Evolutionary conservation across 306 rosid genomes (phyloP).

Genomic region (Gastrolobium bilobum): DNA sequence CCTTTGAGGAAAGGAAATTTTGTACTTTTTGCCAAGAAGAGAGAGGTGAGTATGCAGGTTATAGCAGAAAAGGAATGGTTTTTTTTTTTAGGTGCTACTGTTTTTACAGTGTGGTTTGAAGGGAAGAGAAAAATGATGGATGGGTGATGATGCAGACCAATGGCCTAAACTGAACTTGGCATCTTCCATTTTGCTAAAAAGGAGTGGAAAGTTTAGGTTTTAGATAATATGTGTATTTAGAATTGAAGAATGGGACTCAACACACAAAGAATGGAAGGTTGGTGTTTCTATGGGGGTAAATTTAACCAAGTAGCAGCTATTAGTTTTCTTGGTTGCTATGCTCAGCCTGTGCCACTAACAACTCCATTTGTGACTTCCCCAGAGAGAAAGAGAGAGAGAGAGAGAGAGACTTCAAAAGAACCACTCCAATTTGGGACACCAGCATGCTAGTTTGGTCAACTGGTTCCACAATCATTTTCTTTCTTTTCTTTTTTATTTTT

Average conservation of each 20-base stretch:
- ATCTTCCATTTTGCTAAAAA: conserved; percentile 15
- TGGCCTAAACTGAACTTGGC: conserved; percentile 28
- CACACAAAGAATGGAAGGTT: conserved; percentile 31
- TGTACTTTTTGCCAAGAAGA: conserved; percentile 3
- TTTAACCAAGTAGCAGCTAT: conserved; percentile 21
- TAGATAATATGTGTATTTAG: conserved; percentile 35
- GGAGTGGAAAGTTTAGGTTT: conserved; percentile 21
- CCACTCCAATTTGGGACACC: conserved; percentile 51
- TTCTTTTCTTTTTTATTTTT: not conserved
- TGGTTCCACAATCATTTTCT: conserved; percentile 21
- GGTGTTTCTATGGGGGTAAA: conserved; percentile 1
- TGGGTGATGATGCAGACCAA: conserved; percentile 32
- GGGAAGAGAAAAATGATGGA: conserved; percentile 11
- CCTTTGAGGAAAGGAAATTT: conserved; percentile 39
- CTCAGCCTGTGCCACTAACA: conserved; percentile 43
- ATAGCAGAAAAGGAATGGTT: not conserved
- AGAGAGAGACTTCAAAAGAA: conserved; percentile 33
- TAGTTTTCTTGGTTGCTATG: conserved; percentile 26
- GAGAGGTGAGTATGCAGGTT: not conserved
- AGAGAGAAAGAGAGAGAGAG: not conserved
- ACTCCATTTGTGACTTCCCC: conserved; percentile 56
- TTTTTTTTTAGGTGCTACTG: not conserved
- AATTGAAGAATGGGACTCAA: conserved; percentile 28
- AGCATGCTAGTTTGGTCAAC: conserved; percentile 60
- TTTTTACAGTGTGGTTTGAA: not conserved